Base-by-base conservation (phyloP, 1,139 yeast species). In the Candida freyschussii region DNA sequence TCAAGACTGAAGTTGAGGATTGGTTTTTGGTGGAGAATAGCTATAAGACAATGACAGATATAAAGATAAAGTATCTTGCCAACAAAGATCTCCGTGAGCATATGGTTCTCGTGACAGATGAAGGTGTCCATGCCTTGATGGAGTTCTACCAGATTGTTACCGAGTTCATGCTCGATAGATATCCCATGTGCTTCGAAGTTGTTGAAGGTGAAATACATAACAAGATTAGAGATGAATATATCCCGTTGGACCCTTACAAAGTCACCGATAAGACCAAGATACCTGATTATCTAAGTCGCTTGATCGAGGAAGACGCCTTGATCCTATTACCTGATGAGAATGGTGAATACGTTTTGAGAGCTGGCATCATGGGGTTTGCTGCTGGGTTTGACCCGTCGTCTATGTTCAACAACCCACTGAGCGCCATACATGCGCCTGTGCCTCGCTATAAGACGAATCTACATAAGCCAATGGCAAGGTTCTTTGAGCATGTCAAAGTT, bases 361-460 rank as follows among this genome's bases (percentile, higher is more conserved):
- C 73, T 1, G 85, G 84, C 0, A 60, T 75, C 0, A 70, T 79
- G 49, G 77, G 77, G 3, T 80, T 79, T 58, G 86, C 91, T 0
- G 78, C 83, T 3, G 91, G 91, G 0, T 83, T 82, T 52, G 69
- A 76, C 43, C 89, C 89, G 3, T 48, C 53, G 9, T 66, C 62
- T 25, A 69, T 80, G 37, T 65, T 78, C 48, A 66, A 73, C 41
- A 62, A 53, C 32, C 78, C 79, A 2, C 52, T 76, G 32, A 64
- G 78, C 1, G 40, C 35, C 34, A 78, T 81, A 43, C 89, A 81
- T 52, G 68, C 63, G 11, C 79, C 72, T 8, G 89, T 81, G 27
- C 89, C 91, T 2, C 77, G 78, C 48, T 81, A 79, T 48, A 65
- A 74, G 44, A 74, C 74, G 34, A 78, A 78, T 48, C 62, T 81